Base-by-base conservation (phyloP, 805 yeast species). In the Lipomyces yamadae region DNA sequence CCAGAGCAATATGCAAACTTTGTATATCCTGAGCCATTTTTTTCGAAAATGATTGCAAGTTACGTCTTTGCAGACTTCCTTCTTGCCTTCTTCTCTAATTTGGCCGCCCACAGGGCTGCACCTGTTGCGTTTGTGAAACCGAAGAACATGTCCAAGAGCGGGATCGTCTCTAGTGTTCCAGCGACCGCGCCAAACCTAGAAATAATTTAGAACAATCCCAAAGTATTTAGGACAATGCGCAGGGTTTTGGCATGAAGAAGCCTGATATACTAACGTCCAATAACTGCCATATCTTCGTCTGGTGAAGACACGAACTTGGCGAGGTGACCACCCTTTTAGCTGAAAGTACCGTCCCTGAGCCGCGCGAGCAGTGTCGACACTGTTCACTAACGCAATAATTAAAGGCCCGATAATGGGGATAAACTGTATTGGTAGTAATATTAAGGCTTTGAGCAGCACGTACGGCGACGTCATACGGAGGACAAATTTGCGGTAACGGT, bases 391-490 rank as follows among this genome's bases (percentile, higher is more conserved):
- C 15, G 84, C 75, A 6, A 81, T 80, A 13, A 85, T 15, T 7
- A 80, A 30, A 0, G 88, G 86, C 0, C 89, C 89, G 6, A 83
- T 33, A 13, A 85, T 30, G 0, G 90, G 90, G 10, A 86, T 78
- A 58, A 78, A 70, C n/a, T 80, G 78, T 13, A 85, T 65, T 0
- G 79, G 32, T 10, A 81, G 66, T 33, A 78, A 69, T 0, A 77
- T 5, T 0, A 81, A 0, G 1, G 78, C 76, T 56, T 80, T 78
- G 2, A 74, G 8, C 0, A 83, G 56, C 64, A 80, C 74, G 58
- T 73, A 75, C 1, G 82, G 81, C 10, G 84, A 78, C 1, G 77
- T 70, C 48, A 78, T 29, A 4, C 66, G 67, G 11, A 60, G 4
- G 29, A 42, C 54, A 42, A 64, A 61, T 39, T 32, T 11, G 33